Evolutionary conservation across 2,329 filamentous ascomycete species (phyloP), one percentile per base, ranked within the genome.

Genomic region (Trichophyton mentagrophytes): DNA sequence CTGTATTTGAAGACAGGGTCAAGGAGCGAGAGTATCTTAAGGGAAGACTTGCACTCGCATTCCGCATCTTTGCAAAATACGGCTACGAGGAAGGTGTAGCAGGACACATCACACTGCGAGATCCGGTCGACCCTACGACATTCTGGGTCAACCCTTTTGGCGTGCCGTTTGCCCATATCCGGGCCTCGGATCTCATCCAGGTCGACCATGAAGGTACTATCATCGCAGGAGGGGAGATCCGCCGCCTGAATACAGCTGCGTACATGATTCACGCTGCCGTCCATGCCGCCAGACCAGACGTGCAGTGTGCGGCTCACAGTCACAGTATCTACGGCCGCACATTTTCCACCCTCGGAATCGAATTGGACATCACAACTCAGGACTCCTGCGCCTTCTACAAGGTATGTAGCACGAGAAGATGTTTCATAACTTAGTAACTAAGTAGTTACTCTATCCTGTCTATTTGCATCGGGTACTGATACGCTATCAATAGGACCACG

Each of bases 111-210:
- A 85, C 82, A 1, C 67, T 85, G 27, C 77, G 82, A 27, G 81
- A 86, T 63, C 84, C 84, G 0, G 78, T 85, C 5, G 78, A 84
- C 44, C 80, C 81, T 0, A 70, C 74, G 3, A 81, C 78, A 0
- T 85, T 86, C 72, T 86, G 83, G 84, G 82, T 87, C 3, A 87
- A 87, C 65, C 85, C 84, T 0, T 84, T 86, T 61, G 64, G 83
- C 9, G 77, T 82, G 1, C 78, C 82, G 2, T 87, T 85, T 72
- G 80, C 80, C 4, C 73, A 83, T 60, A 81, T 88, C 49, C 85
- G 82, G 61, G 78, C 79, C 0, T 85, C 82, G 0, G 84, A 88
- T 64, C 77, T 89, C n/a, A 86, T 88, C 60, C 81, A 80, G 15
- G 85, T 88, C 1, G 78, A 85, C 65, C 77, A 82, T 58, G 69